phyloP scores from a whole-genome alignment of 208 protist species.

The Leishmania tarentolae region DNA sequence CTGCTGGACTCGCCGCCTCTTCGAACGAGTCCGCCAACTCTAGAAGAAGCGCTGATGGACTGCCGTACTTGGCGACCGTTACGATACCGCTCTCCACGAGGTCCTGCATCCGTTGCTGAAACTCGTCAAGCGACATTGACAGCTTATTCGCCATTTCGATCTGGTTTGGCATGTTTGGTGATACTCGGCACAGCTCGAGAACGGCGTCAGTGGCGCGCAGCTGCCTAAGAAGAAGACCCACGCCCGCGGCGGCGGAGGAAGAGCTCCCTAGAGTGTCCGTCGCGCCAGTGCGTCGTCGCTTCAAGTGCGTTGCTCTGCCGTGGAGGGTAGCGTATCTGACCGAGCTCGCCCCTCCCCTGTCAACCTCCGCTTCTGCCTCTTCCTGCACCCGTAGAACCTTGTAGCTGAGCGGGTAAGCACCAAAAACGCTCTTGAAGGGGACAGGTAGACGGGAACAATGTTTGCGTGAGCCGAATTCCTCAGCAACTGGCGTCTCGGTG shows the following conservation, averaged over 20 bases:
- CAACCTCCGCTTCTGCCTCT: background rate
- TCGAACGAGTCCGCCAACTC: slow-evolving; percentile 36
- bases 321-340: background rate
- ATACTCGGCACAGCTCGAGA: slow-evolving; percentile 50
- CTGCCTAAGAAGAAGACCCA: slow-evolving; percentile 60
- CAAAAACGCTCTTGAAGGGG: slow-evolving; percentile 46
- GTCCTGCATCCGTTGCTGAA: slow-evolving; percentile 68
- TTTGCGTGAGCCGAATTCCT: background rate
- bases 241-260: slow-evolving; percentile 20
- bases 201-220: slow-evolving; percentile 64
- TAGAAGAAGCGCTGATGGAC: slow-evolving; percentile 25
- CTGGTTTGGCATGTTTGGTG: slow-evolving; percentile 45
- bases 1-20: slow-evolving; percentile 35
- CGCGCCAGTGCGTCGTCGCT: slow-evolving; percentile 16
- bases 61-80: slow-evolving; percentile 25
- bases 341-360: background rate
- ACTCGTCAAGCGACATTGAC: slow-evolving; percentile 54
- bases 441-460: background rate
- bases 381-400: slow-evolving; percentile 31
- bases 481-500: no score
- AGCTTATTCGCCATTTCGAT: slow-evolving; percentile 64
- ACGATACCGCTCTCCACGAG: slow-evolving; percentile 41
- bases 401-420: slow-evolving; percentile 53
- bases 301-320: background rate
- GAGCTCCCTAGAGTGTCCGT: background rate